phyloP scores from a whole-genome alignment of 331 rosid genomes.

The Prunus yedoensis region DNA sequence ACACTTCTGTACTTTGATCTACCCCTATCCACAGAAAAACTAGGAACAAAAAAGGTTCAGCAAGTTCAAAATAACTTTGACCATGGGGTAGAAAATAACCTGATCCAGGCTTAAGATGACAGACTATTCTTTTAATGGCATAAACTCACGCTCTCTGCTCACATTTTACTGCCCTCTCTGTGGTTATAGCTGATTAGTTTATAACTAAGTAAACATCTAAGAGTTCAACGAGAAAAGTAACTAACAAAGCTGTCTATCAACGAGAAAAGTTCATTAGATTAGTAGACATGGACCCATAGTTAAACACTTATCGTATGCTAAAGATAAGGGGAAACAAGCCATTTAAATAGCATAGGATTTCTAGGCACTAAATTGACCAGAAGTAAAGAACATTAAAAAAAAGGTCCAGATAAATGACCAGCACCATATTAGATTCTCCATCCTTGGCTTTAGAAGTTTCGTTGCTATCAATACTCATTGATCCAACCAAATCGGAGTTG shows the following conservation, averaged over 20 bases:
- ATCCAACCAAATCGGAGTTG: constrained; percentile 29
- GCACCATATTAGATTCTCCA: constrained; percentile 40
- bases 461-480: constrained; percentile 33
- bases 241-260: not conserved
- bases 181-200: not conserved
- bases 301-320: not conserved
- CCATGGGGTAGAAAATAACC: not conserved
- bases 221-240: not conserved
- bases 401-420: constrained; percentile 34
- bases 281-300: not conserved
- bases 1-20: not conserved
- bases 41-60: not conserved
- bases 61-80: not conserved
- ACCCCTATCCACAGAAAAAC: not conserved
- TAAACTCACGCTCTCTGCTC: not conserved
- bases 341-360: not conserved
- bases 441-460: constrained; percentile 43
- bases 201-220: not conserved
- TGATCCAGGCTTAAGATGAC: not conserved
- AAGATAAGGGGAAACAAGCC: not conserved
- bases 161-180: not conserved
- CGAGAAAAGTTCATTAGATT: not conserved
- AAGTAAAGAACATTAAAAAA: constrained; percentile 13
- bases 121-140: not conserved
- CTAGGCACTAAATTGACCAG: constrained; percentile 22